These are phyloP conservation scores for Lomentospora prolificans DNA, from an alignment of 2,329 filamentous ascomycete genomes.

Conservation along the genomic window DNA sequence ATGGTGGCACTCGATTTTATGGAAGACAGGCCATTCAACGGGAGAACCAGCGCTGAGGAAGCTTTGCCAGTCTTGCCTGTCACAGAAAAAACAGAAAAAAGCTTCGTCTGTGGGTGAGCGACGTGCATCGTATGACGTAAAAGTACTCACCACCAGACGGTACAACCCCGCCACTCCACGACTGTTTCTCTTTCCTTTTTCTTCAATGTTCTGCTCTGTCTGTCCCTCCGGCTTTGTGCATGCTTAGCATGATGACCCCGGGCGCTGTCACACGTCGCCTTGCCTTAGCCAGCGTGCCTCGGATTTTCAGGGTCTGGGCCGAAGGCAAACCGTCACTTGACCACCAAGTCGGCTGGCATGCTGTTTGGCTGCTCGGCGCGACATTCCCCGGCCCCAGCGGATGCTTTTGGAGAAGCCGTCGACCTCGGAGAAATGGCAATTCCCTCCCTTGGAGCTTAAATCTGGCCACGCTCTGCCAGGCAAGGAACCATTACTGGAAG, in stretches of 20 bases:
- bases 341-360: not conserved
- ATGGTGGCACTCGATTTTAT: too few relatives aligned
- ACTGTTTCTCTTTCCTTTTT: too few relatives aligned
- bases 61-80: too few relatives aligned
- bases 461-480: not conserved
- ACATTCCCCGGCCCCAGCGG: not conserved
- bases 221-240: not conserved
- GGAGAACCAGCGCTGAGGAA: too few relatives aligned
- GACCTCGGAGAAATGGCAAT: too few relatives aligned
- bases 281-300: not conserved
- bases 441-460: not conserved
- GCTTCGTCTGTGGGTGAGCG: not conserved
- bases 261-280: not conserved
- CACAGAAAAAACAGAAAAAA: too few relatives aligned
- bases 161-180: not conserved
- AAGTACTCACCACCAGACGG: not conserved
- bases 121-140: not conserved
- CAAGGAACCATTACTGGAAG: not conserved
- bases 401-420: too few relatives aligned
- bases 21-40: too few relatives aligned
- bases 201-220: not conserved
- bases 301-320: slow-evolving; percentile 2
- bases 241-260: not conserved
- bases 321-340: not conserved
- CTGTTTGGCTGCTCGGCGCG: not conserved